Conservation (phyloP, 129 eudicot genomes). For the Flaveria sonorensis region DNA sequence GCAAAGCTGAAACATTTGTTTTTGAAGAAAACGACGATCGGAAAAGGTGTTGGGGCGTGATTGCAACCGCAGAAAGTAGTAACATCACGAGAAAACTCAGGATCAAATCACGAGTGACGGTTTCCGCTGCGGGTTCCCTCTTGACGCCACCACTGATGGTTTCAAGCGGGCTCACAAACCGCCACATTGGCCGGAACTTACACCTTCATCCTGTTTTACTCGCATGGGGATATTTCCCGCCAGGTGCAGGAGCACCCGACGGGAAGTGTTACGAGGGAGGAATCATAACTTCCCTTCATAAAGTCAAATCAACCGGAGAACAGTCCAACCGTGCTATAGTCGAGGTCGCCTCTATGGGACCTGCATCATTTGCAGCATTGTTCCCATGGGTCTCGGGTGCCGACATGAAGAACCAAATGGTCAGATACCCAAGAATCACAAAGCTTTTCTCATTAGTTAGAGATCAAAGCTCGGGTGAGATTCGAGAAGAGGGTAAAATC, state of each 20-base stretch:
- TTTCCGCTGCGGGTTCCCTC: constrained; percentile 81
- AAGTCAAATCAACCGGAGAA: constrained; percentile 50
- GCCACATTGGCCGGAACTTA: constrained; percentile 72
- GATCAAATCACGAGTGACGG: constrained; percentile 53
- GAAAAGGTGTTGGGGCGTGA: constrained; percentile 64
- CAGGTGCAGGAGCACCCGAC: background rate
- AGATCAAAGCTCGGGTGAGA: constrained; percentile 77
- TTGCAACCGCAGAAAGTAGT: constrained; percentile 42
- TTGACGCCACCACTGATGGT: constrained; percentile 75
- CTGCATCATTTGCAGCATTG: constrained; percentile 52
- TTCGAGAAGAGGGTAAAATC: constrained; percentile 48
- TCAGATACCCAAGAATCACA: constrained; percentile 61
- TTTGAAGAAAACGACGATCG: constrained; percentile 31
- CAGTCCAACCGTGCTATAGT: constrained; percentile 56
- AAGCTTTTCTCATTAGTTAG: constrained; percentile 57
- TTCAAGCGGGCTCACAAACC: constrained; percentile 73
- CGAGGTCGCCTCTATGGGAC: constrained; percentile 68
- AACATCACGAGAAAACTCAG: constrained; percentile 54
- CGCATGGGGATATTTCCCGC: constrained; percentile 84
- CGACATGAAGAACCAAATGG: constrained; percentile 62
- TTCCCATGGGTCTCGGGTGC: constrained; percentile 77
- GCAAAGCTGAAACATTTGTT: constrained; percentile 68
- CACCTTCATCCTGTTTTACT: constrained; percentile 76
- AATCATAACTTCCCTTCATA: constrained; percentile 76
- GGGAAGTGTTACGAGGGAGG: constrained; percentile 77